Evolutionary conservation across 495 filamentous ascomycete genomes (phyloP), one percentile per base, ranked within the genome.

Genomic region (Xylaria acuta): DNA sequence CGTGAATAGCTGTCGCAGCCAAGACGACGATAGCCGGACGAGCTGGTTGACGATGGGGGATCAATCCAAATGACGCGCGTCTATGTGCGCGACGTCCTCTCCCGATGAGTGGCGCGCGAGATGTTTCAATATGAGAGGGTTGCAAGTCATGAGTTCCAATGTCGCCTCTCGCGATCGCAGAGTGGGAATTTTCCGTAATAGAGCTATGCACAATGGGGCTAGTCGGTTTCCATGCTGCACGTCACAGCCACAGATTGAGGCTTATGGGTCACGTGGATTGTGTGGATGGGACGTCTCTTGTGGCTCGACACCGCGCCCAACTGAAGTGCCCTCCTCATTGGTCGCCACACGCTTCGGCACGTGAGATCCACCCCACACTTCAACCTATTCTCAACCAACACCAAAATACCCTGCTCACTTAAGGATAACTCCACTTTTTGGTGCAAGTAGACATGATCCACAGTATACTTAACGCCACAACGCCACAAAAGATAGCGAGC

Each of bases 341-440:
- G 68, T 18, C 25, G 25, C 16, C 36, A 68, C 43, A 68, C 38
- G 36, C 47, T 75, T 79, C 76, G 77, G 75, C 58, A 54, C 70
- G 75, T 59, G 69, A 77, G 73, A 70, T 76, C 74, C 77, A 76
- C 75, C 77, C 77, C 77, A 79, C 77, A 78, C 74, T 38, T 53
- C 4, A 34, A 71, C 67, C 63, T 73, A 54, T 70, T 75, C 64
- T 60, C 54, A 41, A 69, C 70, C 74, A 74, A 73, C 74, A 76
- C 77, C 82, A 82, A n/a, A n/a, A n/a, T n/a, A n/a, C n/a, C n/a
- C n/a, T n/a, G n/a, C n/a, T n/a, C n/a, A n/a, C n/a, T n/a, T n/a
- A n/a, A n/a, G n/a, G n/a, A n/a, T n/a, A n/a, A n/a, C n/a, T n/a
- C n/a, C n/a, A n/a, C n/a, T n/a, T n/a, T n/a, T n/a, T n/a, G n/a